Conservation (phyloP, 2,329 filamentous ascomycete species). For the Aureobasidium sp. region DNA sequence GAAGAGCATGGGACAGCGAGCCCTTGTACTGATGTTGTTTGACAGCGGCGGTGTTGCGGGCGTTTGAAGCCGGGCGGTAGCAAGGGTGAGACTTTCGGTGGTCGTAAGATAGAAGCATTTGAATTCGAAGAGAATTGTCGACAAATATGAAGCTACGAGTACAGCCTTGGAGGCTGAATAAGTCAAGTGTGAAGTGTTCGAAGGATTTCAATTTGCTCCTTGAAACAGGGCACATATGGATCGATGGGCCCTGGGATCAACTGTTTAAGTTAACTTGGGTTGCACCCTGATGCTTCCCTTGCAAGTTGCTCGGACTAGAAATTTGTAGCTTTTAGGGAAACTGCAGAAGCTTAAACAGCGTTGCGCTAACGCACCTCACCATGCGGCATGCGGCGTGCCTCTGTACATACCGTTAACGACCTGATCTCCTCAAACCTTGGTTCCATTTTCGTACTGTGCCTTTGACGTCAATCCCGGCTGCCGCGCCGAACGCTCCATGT, state of each 20-base stretch:
- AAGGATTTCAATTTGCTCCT: conserved; percentile 8
- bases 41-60: background rate
- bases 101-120: background rate
- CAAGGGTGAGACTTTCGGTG: background rate
- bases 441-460: background rate
- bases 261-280: background rate
- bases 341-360: background rate
- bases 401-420: background rate
- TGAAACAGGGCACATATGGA: conserved; percentile 2
- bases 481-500: background rate
- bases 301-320: background rate
- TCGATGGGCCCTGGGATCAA: background rate
- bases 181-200: background rate
- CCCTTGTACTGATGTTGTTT: background rate
- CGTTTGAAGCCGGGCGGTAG: background rate
- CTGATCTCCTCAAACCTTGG: background rate
- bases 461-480: background rate
- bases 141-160: background rate
- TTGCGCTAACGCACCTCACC: background rate
- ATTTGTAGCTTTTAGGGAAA: background rate
- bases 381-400: background rate
- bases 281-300: background rate
- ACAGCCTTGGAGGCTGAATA: background rate
- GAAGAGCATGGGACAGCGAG: background rate
- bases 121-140: background rate